phyloP scores from a whole-genome alignment of 768 basidiomycete genomes.

The Suillus subaureus region DNA sequence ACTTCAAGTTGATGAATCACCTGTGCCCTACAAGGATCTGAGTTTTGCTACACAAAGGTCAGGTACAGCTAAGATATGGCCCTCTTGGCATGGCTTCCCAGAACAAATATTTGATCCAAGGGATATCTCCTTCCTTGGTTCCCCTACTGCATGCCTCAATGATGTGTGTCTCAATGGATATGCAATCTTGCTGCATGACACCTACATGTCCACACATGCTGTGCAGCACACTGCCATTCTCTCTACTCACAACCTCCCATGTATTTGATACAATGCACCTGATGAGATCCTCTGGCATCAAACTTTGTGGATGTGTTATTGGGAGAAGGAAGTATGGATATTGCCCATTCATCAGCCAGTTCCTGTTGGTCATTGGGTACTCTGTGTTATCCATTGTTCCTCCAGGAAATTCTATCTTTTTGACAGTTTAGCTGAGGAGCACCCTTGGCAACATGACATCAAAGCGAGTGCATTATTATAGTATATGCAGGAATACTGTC shows the following conservation, averaged over 20 bases:
- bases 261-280: slow-evolving; percentile 1
- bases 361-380: neutral
- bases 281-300: slow-evolving; percentile 25
- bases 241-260: slow-evolving; percentile 11
- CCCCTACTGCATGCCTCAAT: no score
- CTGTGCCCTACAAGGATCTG: no score
- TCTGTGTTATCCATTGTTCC: neutral
- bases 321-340: slow-evolving; percentile 35
- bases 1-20: no score
- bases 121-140: no score
- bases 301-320: slow-evolving; percentile 21
- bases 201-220: no score
- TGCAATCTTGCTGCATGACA: no score
- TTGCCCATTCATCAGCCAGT: slow-evolving; percentile 28
- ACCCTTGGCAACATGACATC: neutral
- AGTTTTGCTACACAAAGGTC: no score
- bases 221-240: neutral
- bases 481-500: no score
- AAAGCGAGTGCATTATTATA: neutral
- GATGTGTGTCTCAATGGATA: no score
- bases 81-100: no score
- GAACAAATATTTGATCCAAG: no score
- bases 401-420: neutral
- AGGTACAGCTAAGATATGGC: no score
- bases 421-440: neutral